A percentile compares a stretch with the other conserved stretches of the same genome.
Conservation (phyloP, 1,139 yeast genomes). For the Candida sanyaensis region DNA sequence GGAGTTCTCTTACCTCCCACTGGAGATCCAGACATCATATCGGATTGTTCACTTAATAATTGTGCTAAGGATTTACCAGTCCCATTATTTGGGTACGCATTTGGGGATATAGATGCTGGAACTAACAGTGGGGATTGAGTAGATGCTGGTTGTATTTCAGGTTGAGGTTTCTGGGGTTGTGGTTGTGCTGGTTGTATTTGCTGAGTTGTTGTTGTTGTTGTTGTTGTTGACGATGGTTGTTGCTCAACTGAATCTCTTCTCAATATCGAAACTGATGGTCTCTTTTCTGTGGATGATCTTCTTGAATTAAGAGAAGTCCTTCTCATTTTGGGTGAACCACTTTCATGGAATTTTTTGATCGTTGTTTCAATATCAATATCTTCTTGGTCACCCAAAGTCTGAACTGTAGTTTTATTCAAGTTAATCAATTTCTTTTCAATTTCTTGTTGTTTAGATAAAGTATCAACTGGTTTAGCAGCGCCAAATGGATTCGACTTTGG, state of each 20-base stretch:
- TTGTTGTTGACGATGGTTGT: not conserved
- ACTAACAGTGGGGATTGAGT: conserved; percentile 5
- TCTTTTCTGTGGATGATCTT: conserved; percentile 15
- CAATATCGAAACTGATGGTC: conserved; percentile 22
- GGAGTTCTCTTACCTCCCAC: conserved; percentile 20
- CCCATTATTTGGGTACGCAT: conserved; percentile 16
- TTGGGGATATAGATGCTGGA: conserved; percentile 6
- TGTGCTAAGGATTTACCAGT: conserved; percentile 41
- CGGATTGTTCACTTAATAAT: conserved; percentile 31
- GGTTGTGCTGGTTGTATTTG: not conserved
- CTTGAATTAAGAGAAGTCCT: conserved; percentile 16
- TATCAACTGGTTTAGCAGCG: conserved; percentile 48
- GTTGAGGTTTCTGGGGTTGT: conserved; percentile 1
- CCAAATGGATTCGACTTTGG: conserved; percentile 48
- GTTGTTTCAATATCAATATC: conserved; percentile 19
- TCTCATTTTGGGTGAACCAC: conserved; percentile 17
- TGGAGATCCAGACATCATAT: conserved; percentile 14
- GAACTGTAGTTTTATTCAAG: conserved; percentile 60
- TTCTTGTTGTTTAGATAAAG: conserved; percentile 40
- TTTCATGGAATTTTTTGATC: conserved; percentile 15
- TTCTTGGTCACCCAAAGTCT: conserved; percentile 43
- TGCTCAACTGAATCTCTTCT: conserved; percentile 14
- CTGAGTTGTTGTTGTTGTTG: too few relatives aligned
- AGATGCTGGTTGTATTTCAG: conserved; percentile 1
- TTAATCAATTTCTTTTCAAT: conserved; percentile 47